Base-by-base conservation (phyloP, 768 basidiomycete species). In the Tulasnella sp. region DNA sequence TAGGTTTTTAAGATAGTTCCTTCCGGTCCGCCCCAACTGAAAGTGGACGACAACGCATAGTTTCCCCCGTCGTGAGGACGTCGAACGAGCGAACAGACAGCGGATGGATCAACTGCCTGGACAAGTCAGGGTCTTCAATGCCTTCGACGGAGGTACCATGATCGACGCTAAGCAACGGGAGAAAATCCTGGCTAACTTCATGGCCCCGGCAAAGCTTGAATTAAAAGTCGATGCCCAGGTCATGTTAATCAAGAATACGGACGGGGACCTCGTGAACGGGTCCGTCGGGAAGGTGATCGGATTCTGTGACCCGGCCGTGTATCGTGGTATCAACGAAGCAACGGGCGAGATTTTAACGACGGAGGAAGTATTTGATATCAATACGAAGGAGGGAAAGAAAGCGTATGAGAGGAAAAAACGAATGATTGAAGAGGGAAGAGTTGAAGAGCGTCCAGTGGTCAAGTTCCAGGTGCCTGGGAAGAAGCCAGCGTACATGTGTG, bases 241-340 rank as follows among this genome's bases (percentile, higher is more conserved):
- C 78, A 98, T 98, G 96, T 89, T 98, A 41, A 95, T 96, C 86
- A 98, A 98, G 88, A 98, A 99, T 84, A 87, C 93, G 77, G 95
- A 97, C 83, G 96, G 96, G 42, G 90, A 88, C 3, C 90, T 99
- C 11, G 98, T 98, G 72, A 99, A 99, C 84, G 98, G 98, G 1
- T 95, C 92, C 80, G 94, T 98, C 89, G 97, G 97, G 14, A 92
- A 90, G 64, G 90, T 99, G 28, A 83, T 93, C 41, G 89, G 90
- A 5, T 99, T 99, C 85, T 87, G 87, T 44, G 91, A 92, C 81
- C 89, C 90, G 0, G 84, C 85, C 0, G 83, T 85, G 9, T 89
- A 88, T 82, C 80, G 84, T 81, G 85, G 84, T 46, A 85, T 82
- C 40, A 87, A 84, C 42, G 86, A 42, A 83, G n/a, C 86, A 78